These are phyloP conservation scores for Tylopilus sp. DNA, from an alignment of 1,284 basidiomycete genomes.

Conservation along the genomic window DNA sequence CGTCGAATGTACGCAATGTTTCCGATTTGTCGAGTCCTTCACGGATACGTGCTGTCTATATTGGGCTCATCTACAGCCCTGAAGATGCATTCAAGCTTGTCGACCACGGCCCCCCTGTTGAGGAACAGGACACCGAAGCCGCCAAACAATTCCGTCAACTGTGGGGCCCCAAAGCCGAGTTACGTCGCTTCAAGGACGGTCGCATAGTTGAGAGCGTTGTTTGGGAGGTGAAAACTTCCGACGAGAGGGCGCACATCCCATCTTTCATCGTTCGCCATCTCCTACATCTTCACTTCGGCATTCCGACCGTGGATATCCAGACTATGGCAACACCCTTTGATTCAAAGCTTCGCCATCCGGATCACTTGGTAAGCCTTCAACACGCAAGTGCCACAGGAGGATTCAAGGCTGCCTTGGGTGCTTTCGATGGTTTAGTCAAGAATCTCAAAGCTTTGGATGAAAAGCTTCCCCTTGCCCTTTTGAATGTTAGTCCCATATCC, in stretches of 20 bases:
- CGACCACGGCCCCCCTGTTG: constrained; percentile 82
- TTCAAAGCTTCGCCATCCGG: constrained; percentile 64
- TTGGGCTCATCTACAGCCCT: constrained; percentile 76
- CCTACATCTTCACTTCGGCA: constrained; percentile 70
- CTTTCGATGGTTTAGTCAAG: constrained; percentile 81
- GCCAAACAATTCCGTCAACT: constrained; percentile 73
- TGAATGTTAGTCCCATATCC: constrained; percentile 73
- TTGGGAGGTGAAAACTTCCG: constrained; percentile 75
- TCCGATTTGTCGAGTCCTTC: constrained; percentile 49
- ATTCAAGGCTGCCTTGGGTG: constrained; percentile 74
- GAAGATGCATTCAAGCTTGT: constrained; percentile 77
- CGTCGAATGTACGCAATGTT: constrained; percentile 44
- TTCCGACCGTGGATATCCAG: constrained; percentile 49
- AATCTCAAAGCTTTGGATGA: constrained; percentile 75
- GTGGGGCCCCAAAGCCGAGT: constrained; percentile 91
- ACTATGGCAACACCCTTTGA: constrained; percentile 66
- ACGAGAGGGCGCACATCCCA: constrained; percentile 81
- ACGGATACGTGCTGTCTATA: constrained; percentile 45
- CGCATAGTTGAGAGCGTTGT: constrained; percentile 91
- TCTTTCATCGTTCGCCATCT: constrained; percentile 72
- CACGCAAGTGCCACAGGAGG: constrained; percentile 50
- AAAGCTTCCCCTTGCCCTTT: constrained; percentile 78
- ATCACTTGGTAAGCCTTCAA: constrained; percentile 48
- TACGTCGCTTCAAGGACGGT: constrained; percentile 97
- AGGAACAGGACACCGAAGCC: constrained; percentile 51